A percentile compares a stretch with the other conserved stretches of the same genome.
These are phyloP conservation scores for Yamagishiella unicocca DNA, from an alignment of 139 green algal species.

Conservation along the genomic window DNA sequence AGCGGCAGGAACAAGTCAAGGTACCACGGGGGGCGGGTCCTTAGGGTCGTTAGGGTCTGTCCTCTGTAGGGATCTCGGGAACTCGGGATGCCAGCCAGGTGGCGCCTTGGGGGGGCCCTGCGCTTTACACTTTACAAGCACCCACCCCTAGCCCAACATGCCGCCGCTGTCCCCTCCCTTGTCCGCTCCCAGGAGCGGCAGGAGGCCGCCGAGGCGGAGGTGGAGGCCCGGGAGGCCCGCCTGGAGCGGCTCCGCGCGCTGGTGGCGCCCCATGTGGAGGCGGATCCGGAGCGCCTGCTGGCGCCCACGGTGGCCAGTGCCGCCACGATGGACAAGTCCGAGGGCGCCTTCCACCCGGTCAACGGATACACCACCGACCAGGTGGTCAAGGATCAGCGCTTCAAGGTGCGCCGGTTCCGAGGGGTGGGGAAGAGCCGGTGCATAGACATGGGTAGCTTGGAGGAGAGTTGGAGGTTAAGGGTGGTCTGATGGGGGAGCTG, in stretches of 20 bases:
- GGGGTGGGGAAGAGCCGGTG: background rate
- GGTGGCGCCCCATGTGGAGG: constrained; percentile 50
- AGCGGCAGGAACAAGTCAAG: constrained; percentile 5
- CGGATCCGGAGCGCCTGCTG: constrained; percentile 48
- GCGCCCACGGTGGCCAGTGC: constrained; percentile 36
- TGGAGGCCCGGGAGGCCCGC: constrained; percentile 15
- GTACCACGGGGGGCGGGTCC: background rate
- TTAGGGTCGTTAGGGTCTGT: no score
- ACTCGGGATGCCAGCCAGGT: no score
- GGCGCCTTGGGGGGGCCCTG: no score
- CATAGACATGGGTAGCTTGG: background rate
- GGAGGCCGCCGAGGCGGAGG: background rate
- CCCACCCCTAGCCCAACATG: no score
- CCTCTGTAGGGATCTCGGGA: no score
- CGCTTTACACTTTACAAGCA: no score
- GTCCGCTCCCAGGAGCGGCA: background rate
- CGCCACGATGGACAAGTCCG: background rate
- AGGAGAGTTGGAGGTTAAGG: no score
- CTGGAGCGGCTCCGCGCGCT: constrained; percentile 47
- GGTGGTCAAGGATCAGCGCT: constrained; percentile 50
- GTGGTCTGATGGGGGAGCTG: no score
- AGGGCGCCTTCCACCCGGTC: constrained; percentile 47
- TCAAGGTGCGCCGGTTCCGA: constrained; percentile 48
- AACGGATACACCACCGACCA: constrained; percentile 56
- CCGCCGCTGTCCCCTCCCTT: background rate